These are phyloP conservation scores for Hypoxylon cercidicola DNA, from an alignment of 495 filamentous ascomycete genomes.

Conservation along the genomic window DNA sequence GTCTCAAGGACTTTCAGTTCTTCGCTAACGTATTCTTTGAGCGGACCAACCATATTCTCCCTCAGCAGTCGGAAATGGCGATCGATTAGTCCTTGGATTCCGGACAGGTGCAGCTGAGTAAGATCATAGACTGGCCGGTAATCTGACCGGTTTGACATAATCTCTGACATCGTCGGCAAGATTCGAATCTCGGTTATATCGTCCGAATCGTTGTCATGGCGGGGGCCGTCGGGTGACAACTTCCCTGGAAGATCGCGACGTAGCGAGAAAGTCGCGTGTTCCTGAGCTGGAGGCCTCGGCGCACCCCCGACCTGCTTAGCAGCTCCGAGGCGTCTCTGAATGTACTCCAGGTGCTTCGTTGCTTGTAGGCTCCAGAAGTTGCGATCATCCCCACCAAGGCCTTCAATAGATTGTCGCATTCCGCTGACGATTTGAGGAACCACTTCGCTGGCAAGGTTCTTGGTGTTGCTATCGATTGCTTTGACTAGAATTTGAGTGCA, in stretches of 20 bases:
- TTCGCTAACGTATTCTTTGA: conserved; percentile 64
- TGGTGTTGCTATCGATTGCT: conserved; percentile 42
- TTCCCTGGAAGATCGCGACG: conserved; percentile 60
- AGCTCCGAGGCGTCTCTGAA: conserved; percentile 34
- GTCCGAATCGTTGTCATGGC: conserved; percentile 74
- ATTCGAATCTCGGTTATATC: conserved; percentile 69
- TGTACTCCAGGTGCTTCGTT: conserved; percentile 38
- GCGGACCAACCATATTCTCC: conserved; percentile 69
- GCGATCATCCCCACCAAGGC: conserved; percentile 5
- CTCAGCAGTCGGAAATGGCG: conserved; percentile 73
- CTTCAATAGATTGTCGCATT: conserved; percentile 14
- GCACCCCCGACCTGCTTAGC: conserved; percentile 6
- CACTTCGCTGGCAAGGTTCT: conserved; percentile 30
- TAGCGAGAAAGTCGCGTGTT: conserved; percentile 47
- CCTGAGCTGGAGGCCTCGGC: not conserved
- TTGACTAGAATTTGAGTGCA: conserved; percentile 38
- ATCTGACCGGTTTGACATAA: conserved; percentile 59
- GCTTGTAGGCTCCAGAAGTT: conserved; percentile 37
- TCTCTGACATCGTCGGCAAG: conserved; percentile 71
- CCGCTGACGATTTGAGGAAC: conserved; percentile 20
- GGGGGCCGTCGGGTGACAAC: conserved; percentile 60
- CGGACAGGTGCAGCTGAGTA: conserved; percentile 62
- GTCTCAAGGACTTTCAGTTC: conserved; percentile 45
- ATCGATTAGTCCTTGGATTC: conserved; percentile 70
- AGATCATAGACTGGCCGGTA: conserved; percentile 67